Base-by-base conservation (phyloP, 2,329 filamentous ascomycete genomes). In the Nigrograna mackinnonii region DNA sequence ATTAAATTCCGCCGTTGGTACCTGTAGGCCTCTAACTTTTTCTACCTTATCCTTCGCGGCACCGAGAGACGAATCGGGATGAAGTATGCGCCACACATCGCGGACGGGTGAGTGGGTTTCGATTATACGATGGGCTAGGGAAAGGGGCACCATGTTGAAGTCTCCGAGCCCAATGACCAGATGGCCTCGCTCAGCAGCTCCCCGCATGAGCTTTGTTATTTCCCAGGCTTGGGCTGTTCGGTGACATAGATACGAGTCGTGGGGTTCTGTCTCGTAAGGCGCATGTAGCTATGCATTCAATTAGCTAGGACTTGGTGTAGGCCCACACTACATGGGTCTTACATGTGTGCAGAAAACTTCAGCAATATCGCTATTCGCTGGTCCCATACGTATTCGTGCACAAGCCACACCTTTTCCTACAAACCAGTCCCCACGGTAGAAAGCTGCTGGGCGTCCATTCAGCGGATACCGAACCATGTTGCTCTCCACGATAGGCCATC, bases 291-390 rank as follows among this genome's bases (percentile, higher is more conserved):
- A 39, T 14, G 18, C 16, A 12, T 4, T 18, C 45, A n/a, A n/a
- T n/a, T n/a, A n/a, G n/a, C n/a, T n/a, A n/a, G n/a, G n/a, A n/a
- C n/a, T n/a, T n/a, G n/a, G n/a, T n/a, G n/a, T n/a, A n/a, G n/a
- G n/a, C n/a, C n/a, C n/a, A n/a, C n/a, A n/a, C n/a, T n/a, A n/a
- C n/a, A n/a, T n/a, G 37, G 22, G 31, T 65, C 77, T 69, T 69
- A 86, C 82, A 77, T 95, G 92, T 14, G 94, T 97, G 66, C 89
- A 92, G 65, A 97, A 96, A 2, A 97, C 89, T 61, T 96, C 90
- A 14, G 90, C 76, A 9, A 91, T 73, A 54, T 94, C 86, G 45
- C 80, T 79, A 33, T 69, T 66, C 1, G 72, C 78, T 1, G 79
- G 73, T 0, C 89, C 89, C 53, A 87, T 85, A 4, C 87, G 77